Percentiles rank a stretch among this genome's conserved stretches.
Conservation (phyloP, 441 rosid species). For the Populus trichocarpa region DNA sequence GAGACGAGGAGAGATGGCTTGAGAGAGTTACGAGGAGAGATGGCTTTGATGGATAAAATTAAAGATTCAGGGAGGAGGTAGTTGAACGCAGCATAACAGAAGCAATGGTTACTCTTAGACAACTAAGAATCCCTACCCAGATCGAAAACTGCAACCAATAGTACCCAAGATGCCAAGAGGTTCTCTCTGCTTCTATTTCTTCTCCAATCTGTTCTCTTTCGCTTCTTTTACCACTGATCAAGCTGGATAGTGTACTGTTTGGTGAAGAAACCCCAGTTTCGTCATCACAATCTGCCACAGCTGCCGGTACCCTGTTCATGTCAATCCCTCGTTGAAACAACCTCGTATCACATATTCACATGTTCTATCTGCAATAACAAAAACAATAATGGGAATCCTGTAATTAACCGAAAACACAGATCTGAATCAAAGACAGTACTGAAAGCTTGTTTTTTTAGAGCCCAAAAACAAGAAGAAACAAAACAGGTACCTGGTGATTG, state of each 20-base stretch:
- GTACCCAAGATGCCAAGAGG: neutral
- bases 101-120: slow-evolving; percentile 11
- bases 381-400: neutral
- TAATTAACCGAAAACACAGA: neutral
- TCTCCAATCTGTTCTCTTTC: slow-evolving; percentile 57
- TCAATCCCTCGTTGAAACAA: slow-evolving; percentile 57
- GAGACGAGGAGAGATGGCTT: too few species aligned
- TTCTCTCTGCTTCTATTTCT: slow-evolving; percentile 48
- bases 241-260: slow-evolving; percentile 73
- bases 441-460: neutral
- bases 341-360: slow-evolving; percentile 27
- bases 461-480: neutral
- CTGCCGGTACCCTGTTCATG: slow-evolving; percentile 49
- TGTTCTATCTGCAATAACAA: slow-evolving; percentile 41
- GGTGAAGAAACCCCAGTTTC: slow-evolving; percentile 76
- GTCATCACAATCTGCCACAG: slow-evolving; percentile 48
- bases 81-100: neutral
- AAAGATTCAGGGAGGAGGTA: too few species aligned
- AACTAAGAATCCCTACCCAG: neutral
- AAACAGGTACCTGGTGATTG: slow-evolving; percentile 43
- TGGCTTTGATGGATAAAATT: too few species aligned
- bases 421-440: neutral
- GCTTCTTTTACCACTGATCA: slow-evolving; percentile 57
- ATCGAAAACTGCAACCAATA: neutral
- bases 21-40: too few species aligned